Percentiles rank a stretch among this genome's conserved stretches.
phyloP scores from a whole-genome alignment of 2,329 filamentous ascomycete genomes.

The Penicillium occitanis region DNA sequence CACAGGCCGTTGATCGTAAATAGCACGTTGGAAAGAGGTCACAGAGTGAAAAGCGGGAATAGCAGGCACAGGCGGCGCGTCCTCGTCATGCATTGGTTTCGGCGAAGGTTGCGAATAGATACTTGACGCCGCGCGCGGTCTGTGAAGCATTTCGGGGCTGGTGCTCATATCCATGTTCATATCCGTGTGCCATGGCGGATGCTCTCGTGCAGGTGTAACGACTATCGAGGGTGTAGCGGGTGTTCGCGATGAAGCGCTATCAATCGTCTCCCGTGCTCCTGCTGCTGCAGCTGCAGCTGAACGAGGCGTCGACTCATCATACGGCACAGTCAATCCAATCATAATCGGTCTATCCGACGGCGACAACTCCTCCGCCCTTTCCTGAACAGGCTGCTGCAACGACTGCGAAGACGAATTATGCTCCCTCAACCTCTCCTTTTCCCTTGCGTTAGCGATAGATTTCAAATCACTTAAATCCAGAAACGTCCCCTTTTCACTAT shows the following conservation, averaged over 20 bases:
- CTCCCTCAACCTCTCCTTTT: constrained; percentile 33
- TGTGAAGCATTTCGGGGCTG: constrained; percentile 26
- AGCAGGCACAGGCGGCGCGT: constrained; percentile 43
- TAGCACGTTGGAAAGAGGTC: constrained; percentile 20
- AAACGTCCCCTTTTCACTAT: constrained; percentile 27
- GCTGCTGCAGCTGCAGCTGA: not conserved
- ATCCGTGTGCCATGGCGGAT: constrained; percentile 37
- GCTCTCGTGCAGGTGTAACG: constrained; percentile 46
- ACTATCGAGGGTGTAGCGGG: constrained; percentile 48
- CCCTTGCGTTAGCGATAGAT: constrained; percentile 34
- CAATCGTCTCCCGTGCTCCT: constrained; percentile 21
- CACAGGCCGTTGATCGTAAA: constrained; percentile 28
- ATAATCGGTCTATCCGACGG: constrained; percentile 48
- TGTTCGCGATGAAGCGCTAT: constrained; percentile 27
- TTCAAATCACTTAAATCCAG: constrained; percentile 42
- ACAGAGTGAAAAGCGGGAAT: constrained; percentile 37
- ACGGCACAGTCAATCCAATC: constrained; percentile 47
- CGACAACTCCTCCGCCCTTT: constrained; percentile 39
- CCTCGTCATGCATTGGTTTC: constrained; percentile 27
- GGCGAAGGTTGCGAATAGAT: constrained; percentile 46
- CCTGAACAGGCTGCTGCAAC: constrained; percentile 25
- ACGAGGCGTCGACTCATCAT: constrained; percentile 28
- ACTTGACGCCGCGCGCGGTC: constrained; percentile 42
- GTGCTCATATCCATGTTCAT: constrained; percentile 15
- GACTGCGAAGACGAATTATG: not conserved